Evolutionary conservation across 2,329 filamentous ascomycete species (phyloP).

Genomic region (Calonectria naviculata): DNA sequence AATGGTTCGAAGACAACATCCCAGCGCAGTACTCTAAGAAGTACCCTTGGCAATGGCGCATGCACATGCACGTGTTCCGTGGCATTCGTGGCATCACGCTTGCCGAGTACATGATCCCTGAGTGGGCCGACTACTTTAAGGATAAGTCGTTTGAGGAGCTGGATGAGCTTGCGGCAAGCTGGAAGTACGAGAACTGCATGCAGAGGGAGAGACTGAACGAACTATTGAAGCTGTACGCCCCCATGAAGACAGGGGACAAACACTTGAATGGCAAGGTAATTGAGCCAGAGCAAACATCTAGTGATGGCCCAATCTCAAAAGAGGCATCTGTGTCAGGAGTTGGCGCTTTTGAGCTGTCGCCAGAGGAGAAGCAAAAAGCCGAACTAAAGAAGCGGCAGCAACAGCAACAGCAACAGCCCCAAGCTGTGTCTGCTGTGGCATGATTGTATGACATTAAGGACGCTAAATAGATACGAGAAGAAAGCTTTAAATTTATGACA

Average conservation of each 20-base stretch:
- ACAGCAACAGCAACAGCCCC: background rate
- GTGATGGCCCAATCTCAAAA: background rate
- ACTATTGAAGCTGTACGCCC: constrained; percentile 57
- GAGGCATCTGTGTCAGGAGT: background rate
- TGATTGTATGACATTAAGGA: background rate
- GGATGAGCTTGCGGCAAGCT: constrained; percentile 62
- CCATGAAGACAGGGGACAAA: constrained; percentile 37
- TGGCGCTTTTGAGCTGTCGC: background rate
- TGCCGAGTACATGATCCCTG: constrained; percentile 60
- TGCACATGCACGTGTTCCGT: constrained; percentile 60
- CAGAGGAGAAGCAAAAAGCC: background rate
- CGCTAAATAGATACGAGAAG: too few species aligned
- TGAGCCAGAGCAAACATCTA: background rate
- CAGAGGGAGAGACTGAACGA: constrained; percentile 62
- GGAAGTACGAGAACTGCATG: constrained; percentile 65
- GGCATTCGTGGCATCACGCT: constrained; percentile 53
- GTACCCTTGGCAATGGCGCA: constrained; percentile 61
- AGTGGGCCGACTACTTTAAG: constrained; percentile 66
- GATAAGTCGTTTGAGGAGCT: constrained; percentile 61
- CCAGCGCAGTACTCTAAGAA: constrained; percentile 54
- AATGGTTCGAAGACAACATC: constrained; percentile 57
- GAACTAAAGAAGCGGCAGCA: background rate
- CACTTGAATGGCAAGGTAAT: constrained; percentile 43
- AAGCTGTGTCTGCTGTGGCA: background rate
- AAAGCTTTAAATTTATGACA: too few species aligned